phyloP scores from a whole-genome alignment of 2,329 filamentous ascomycete species.

The Phoma sp. region DNA sequence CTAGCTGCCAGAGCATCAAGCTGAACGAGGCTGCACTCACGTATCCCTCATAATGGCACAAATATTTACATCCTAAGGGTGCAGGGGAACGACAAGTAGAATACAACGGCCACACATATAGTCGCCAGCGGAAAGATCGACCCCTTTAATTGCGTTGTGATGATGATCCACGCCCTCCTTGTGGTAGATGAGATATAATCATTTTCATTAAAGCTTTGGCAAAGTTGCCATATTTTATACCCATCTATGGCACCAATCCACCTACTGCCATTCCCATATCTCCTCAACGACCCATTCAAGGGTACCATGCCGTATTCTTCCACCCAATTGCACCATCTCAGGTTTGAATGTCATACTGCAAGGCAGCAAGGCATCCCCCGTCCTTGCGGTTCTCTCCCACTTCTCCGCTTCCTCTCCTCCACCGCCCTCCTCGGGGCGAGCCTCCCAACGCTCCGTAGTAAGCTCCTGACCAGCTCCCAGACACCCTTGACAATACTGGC shows the following conservation, averaged over 20 bases:
- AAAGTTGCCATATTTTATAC: too few relatives aligned
- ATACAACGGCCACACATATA: too few relatives aligned
- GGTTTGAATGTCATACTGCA: constrained; percentile 46
- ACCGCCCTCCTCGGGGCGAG: background rate
- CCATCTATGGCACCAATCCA: background rate
- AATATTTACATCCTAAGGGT: too few relatives aligned
- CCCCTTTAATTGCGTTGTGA: too few relatives aligned
- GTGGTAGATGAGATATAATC: too few relatives aligned
- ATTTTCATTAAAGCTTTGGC: background rate
- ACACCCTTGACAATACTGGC: constrained; percentile 63
- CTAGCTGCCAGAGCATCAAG: too few relatives aligned
- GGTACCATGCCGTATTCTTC: constrained; percentile 38
- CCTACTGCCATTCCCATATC: constrained; percentile 32
- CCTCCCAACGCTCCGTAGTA: constrained; percentile 64
- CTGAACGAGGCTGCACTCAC: too few relatives aligned
- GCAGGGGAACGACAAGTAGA: too few relatives aligned
- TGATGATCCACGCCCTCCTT: too few relatives aligned
- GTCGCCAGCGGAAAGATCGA: too few relatives aligned
- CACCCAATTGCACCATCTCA: constrained; percentile 38
- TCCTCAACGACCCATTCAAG: constrained; percentile 51
- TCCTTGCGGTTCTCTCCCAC: constrained; percentile 33
- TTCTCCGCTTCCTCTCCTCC: background rate
- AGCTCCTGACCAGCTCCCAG: constrained; percentile 53
- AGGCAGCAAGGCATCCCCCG: constrained; percentile 44
- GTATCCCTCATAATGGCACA: too few relatives aligned